Conservation (phyloP, 2,329 filamentous ascomycete genomes). For the Colletotrichum euphorbiae region DNA sequence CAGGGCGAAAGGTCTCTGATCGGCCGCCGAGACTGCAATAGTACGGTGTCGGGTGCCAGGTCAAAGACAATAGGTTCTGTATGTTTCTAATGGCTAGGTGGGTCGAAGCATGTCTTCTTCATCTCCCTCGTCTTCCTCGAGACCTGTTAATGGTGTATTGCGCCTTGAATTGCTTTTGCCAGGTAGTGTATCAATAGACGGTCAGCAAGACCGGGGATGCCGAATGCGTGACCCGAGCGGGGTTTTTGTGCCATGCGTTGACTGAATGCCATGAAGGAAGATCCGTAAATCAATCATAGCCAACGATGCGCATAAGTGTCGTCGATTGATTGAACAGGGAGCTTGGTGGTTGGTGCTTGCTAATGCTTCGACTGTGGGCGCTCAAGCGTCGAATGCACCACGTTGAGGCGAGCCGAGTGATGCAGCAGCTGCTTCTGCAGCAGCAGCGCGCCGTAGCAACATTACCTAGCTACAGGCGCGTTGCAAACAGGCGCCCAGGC, state of each 20-base stretch:
- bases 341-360: slow-evolving; percentile 19
- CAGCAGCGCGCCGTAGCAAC: background rate
- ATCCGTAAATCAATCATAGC: background rate
- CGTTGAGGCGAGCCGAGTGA: slow-evolving; percentile 1
- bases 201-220: background rate
- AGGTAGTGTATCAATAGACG: background rate
- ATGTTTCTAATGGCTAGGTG: background rate
- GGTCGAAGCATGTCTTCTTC: slow-evolving; percentile 2
- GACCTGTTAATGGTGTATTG: background rate
- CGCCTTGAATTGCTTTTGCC: background rate
- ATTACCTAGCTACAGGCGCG: no score
- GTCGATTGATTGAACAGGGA: background rate
- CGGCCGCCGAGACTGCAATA: background rate
- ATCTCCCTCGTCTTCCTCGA: background rate
- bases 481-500: slow-evolving; percentile 6
- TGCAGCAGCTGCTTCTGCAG: background rate
- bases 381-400: slow-evolving; percentile 18
- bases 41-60: background rate
- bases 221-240: background rate
- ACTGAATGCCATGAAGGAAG: background rate
- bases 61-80: background rate
- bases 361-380: slow-evolving; percentile 17
- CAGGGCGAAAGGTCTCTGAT: slow-evolving; percentile 32
- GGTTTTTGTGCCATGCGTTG: background rate
- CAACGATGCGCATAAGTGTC: slow-evolving; percentile 8